These are phyloP conservation scores for Sicyos baderoa DNA, from an alignment of 306 rosid species.

Conservation along the genomic window DNA sequence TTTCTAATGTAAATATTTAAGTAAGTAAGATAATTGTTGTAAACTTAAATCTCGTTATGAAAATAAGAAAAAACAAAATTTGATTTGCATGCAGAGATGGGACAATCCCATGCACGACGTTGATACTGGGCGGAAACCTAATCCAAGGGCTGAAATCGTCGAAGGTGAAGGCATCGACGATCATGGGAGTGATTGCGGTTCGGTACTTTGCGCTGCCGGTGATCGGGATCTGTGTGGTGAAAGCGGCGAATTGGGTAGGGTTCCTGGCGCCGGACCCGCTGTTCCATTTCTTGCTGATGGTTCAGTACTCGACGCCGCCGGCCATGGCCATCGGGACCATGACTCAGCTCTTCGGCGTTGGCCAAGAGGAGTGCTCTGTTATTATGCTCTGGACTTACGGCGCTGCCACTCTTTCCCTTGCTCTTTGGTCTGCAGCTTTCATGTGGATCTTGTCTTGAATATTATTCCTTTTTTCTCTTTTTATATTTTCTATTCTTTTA, in stretches of 20 bases:
- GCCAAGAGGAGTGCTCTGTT: conserved; percentile 82
- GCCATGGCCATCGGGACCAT: conserved; percentile 87
- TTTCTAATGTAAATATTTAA: no score
- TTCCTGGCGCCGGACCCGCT: conserved; percentile 59
- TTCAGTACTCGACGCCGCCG: conserved; percentile 83
- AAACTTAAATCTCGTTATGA: no score
- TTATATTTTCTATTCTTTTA: not conserved
- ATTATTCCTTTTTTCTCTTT: not conserved
- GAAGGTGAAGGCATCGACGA: conserved; percentile 29
- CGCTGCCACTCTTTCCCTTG: conserved; percentile 58
- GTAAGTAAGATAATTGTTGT: no score
- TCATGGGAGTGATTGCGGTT: conserved; percentile 35
- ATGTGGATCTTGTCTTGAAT: conserved; percentile 44
- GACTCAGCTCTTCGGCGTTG: conserved; percentile 76
- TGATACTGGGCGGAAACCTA: conserved; percentile 85
- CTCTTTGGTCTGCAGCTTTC: conserved; percentile 72
- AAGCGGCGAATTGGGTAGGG: conserved; percentile 39
- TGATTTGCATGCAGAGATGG: conserved; percentile 53
- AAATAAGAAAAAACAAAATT: no score
- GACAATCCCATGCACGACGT: conserved; percentile 78
- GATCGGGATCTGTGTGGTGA: conserved; percentile 59
- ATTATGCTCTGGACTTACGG: conserved; percentile 68
- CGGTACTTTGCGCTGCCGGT: conserved; percentile 41
- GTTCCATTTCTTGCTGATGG: conserved; percentile 55
- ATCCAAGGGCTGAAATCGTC: conserved; percentile 68